Evolutionary conservation across 768 basidiomycete species (phyloP).

Genomic region (Amylocystis lapponica): DNA sequence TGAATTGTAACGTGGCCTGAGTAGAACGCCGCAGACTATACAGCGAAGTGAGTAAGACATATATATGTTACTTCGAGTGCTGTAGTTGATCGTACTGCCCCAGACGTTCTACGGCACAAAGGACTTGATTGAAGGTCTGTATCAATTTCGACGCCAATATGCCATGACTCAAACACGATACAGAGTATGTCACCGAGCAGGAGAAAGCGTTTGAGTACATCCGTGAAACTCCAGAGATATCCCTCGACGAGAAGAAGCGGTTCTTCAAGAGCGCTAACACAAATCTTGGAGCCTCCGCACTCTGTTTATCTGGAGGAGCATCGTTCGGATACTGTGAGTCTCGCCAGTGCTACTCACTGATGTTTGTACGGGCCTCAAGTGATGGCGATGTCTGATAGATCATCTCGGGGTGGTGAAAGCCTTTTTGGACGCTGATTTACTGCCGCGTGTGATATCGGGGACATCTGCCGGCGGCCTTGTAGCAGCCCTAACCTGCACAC

Average conservation of each 20-base stretch:
- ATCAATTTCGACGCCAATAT: neutral
- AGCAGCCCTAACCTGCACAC: slow-evolving; percentile 70
- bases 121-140: slow-evolving; percentile 75
- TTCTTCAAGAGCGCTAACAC: slow-evolving; percentile 90
- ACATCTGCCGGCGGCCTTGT: slow-evolving; percentile 91
- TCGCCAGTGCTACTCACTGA: neutral
- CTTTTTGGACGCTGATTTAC: slow-evolving; percentile 76
- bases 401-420: slow-evolving; percentile 91
- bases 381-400: slow-evolving; percentile 36
- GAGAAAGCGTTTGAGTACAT: slow-evolving; percentile 72
- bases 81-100: slow-evolving; percentile 6
- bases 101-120: slow-evolving; percentile 94
- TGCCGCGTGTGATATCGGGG: slow-evolving; percentile 91
- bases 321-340: slow-evolving; percentile 89
- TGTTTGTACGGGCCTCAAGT: neutral
- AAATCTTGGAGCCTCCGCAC: slow-evolving; percentile 84
- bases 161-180: neutral
- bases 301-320: slow-evolving; percentile 95
- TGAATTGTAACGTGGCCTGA: too few species aligned
- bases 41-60: slow-evolving; percentile 58
- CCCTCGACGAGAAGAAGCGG: slow-evolving; percentile 81
- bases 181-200: slow-evolving; percentile 79
- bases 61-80: slow-evolving; percentile 2
- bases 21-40: slow-evolving; percentile 56
- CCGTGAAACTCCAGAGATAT: slow-evolving; percentile 64